Base-by-base conservation (phyloP, 108 stramenopile species). In the Nitzschia putrida region DNA sequence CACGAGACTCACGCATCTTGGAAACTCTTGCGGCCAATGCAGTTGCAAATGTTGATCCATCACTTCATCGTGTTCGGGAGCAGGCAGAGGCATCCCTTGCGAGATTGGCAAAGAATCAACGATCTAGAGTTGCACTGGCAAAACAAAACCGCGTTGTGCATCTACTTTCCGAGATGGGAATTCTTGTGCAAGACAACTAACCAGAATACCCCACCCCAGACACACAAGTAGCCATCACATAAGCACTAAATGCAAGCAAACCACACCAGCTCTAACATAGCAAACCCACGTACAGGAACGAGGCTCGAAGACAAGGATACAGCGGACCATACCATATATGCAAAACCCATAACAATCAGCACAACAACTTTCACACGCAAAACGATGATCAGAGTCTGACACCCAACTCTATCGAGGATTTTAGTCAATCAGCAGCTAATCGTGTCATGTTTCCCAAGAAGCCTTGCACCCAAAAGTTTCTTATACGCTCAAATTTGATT, bases 61-160 rank as follows among this genome's bases (percentile, higher is more conserved):
- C 44, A 8, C 22, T 29, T n/a, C 34, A 57, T 3, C 25, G 16
- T 3, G 41, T 41, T 37, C 41, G 25, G 16, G 18, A 57, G 24
- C 23, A 57, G 13, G 67, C 67, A 2, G 25, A 57, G 23, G 12
- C 22, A 41, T 25, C 55, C 8, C 39, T 68, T 14, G 26, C 56
- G 41, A 25, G 29, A 10, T 21, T 68, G 21, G 67, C 43, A 20
- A 40, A 39, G 9, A 20, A 44, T 14, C 55, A 26, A n/a, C 55
- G 43, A 52, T 44, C 41, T 39, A 41, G 22, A 10, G 43, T 41
- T 16, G 42, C 42, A 7, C 13, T 55, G 14, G 71, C 61, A 9
- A 53, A 72, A 38, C 53, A 72, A 8, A 25, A 63, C 16, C 18
- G 29, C 20, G 18, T 64, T 11, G 50, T 72, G 57, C 52, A 42